phyloP scores from a whole-genome alignment of 1,284 basidiomycete species.

The Ganoderma leucocontextum region DNA sequence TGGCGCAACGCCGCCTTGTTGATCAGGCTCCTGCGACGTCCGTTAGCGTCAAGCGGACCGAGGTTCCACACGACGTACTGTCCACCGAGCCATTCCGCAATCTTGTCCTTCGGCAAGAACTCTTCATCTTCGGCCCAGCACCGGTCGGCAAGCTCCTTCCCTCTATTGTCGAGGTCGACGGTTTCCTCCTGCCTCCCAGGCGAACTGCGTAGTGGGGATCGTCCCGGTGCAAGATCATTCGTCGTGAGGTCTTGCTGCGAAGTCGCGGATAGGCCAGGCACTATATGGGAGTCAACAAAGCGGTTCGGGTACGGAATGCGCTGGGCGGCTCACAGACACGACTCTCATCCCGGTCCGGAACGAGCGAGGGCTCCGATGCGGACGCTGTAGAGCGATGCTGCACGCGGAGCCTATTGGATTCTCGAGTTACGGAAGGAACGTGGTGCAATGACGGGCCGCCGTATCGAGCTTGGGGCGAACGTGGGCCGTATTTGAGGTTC shows the following conservation, averaged over 20 bases:
- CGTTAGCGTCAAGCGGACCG: constrained; percentile 27
- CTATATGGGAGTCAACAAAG: constrained; percentile 32
- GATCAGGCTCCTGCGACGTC: constrained; percentile 66
- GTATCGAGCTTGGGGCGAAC: constrained; percentile 36
- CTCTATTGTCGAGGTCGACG: constrained; percentile 71
- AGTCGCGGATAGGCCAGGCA: constrained; percentile 42
- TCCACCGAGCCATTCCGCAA: constrained; percentile 95
- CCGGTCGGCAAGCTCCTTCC: constrained; percentile 76
- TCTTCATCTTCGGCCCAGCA: constrained; percentile 91
- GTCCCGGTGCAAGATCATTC: constrained; percentile 52
- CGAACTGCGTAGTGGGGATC: constrained; percentile 54
- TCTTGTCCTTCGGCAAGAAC: constrained; percentile 88
- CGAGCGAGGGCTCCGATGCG: constrained; percentile 79
- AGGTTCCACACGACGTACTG: constrained; percentile 60
- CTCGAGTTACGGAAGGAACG: constrained; percentile 51
- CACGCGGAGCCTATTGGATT: constrained; percentile 60
- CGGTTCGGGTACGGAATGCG: constrained; percentile 28
- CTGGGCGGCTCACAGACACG: constrained; percentile 52
- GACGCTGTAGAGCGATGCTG: constrained; percentile 76
- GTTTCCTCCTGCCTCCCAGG: constrained; percentile 56
- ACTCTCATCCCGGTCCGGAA: constrained; percentile 58
- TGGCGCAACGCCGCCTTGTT: constrained; percentile 80
- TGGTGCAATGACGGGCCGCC: constrained; percentile 33
- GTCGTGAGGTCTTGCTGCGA: constrained; percentile 65
- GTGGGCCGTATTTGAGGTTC: constrained; percentile 49